Base-by-base conservation (phyloP, 768 basidiomycete species). In the Russula compacta region DNA sequence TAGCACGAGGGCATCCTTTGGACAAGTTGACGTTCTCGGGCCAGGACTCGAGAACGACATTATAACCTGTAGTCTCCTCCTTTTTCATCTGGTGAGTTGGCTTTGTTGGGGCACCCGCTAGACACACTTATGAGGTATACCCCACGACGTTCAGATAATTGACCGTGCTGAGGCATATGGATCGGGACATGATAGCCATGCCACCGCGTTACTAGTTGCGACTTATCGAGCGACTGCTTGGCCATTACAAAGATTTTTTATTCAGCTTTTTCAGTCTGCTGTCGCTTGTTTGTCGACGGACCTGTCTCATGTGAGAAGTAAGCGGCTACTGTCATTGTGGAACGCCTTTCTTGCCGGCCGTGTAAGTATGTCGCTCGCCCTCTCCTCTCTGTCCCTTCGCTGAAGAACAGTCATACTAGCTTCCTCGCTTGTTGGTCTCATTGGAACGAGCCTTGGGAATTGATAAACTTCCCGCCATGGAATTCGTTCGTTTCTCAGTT, bases 321-420 rank as follows among this genome's bases (percentile, higher is more conserved):
- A 74, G 65, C 64, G 71, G 67, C 60, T 73, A 56, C 64, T 70
- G 48, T 73, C 73, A 40, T 67, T 89, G 36, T 92, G 88, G 89
- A 81, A 81, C 64, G 78, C 83, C 19, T 91, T 90, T 68, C 77
- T 88, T 19, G 73, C 87, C 57, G 84, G 87, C 42, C 79, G 89
- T 56, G 89, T 91, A 72, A 67, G 85, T 53, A 17, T 39, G 64
- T 39, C 56, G 52, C 35, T 60, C 21, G 40, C 63, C 9, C 7
- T 21, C 12, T 52, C 56, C 42, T 36, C 19, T 14, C 42, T 32
- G 6, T 21, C 61, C 36, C n/a, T 36, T 58, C 8, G 51, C 38
- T 49, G 65, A 35, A 65, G 53, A 6, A 47, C 42, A 35, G 17
- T 33, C 47, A 19, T 63, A 12, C 29, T 36, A 89, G 88, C 75